Percentiles rank a stretch among this genome's conserved stretches.
Conservation (phyloP, 2,329 filamentous ascomycete species). For the Zymoseptoria pseudotritici region DNA sequence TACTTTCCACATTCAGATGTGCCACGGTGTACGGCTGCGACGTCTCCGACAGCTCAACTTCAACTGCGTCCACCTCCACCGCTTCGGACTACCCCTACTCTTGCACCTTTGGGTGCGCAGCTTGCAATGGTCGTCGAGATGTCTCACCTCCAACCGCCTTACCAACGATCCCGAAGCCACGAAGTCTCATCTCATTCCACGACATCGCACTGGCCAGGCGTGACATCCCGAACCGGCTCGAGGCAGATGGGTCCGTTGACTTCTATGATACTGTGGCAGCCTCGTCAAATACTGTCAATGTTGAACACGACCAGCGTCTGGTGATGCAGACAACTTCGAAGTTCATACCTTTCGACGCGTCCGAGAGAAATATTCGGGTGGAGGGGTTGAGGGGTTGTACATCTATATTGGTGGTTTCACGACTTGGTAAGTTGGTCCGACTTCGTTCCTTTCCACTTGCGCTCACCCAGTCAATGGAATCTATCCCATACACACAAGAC, state of each 20-base stretch:
- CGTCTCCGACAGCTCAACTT: neutral
- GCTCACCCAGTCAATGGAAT: neutral
- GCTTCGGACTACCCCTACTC: neutral
- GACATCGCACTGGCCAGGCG: neutral
- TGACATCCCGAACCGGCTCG: neutral
- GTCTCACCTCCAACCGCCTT: neutral
- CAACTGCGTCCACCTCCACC: neutral
- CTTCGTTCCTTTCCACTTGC: neutral
- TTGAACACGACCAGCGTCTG: neutral
- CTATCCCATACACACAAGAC: neutral
- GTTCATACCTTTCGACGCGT: neutral
- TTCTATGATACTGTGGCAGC: neutral
- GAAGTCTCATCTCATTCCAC: neutral
- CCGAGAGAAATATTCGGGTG: neutral
- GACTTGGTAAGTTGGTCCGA: neutral
- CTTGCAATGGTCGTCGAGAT: neutral
- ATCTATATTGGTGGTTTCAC: neutral
- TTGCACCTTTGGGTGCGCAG: neutral
- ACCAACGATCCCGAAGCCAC: neutral
- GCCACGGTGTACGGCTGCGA: conserved; percentile 6
- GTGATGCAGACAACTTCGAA: neutral
- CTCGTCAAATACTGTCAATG: neutral
- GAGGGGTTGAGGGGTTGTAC: neutral
- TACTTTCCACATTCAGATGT: neutral
- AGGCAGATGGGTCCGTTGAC: neutral